Evolutionary conservation across 2,329 filamentous ascomycete genomes (phyloP), one percentile per base, ranked within the genome.

Genomic region (Fusarium guadeloupense): DNA sequence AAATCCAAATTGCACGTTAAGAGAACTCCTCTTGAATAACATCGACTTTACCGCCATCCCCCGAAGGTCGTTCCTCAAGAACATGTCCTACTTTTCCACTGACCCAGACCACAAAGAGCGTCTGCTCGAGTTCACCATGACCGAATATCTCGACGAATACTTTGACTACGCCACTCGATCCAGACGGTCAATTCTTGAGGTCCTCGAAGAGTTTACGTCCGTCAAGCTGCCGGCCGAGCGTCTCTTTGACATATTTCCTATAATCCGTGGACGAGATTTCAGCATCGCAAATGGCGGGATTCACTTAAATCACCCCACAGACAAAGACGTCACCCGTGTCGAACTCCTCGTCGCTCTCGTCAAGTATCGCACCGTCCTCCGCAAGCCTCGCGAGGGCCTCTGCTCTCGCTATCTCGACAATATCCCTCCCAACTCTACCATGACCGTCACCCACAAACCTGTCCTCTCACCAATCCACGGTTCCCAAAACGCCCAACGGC

Each of bases 81-180:
- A 87, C 17, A 85, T 97, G 50, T 85, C 89, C 1, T 87, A 92
- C 72, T 93, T 93, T 69, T 90, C 92, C 3, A 76, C 80, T 1
- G 85, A 96, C 68, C 73, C 79, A 3, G 86, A 87, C 68, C 94
- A 99, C 69, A 87, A 86, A 67, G 90, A 95, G 59, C 87, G 94
- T 3, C 84, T 99, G 0, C 76, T 89, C 9, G 95, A 99, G 71
- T 95, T 99, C 68, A 88, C 88, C 2, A 85, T 90, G 68, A 87
- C 92, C 0, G 84, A 90, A 39, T 91, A 89, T 68, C 86, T 94
- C 6, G 93, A 98, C 67, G 95, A 99, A 68, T 89, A 97, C 51
- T 98, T 92, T 78, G 94, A 99, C 76, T 99, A 99, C 72, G 95
- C 95, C 1, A 93, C 93, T 0, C 88, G 95, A 9, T 91, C 94